Evolutionary conservation across 2,329 filamentous ascomycete species (phyloP).

Genomic region (Aschersonia sp.): DNA sequence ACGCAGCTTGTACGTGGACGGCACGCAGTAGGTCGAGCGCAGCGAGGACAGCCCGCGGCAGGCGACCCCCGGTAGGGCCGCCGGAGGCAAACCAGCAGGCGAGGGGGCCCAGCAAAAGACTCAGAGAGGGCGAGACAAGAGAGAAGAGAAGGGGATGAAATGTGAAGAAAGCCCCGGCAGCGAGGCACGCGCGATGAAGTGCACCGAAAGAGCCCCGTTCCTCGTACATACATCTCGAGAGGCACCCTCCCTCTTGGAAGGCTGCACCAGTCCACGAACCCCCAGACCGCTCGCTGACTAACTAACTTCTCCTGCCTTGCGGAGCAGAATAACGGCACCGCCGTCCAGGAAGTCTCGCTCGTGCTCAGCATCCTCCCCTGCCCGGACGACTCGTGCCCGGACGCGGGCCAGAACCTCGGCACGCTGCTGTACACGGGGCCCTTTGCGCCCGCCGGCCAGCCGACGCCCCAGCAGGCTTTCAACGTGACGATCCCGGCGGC

Average conservation of each 20-base stretch:
- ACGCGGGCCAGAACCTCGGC: background rate
- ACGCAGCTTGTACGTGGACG: too few relatives aligned
- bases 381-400: background rate
- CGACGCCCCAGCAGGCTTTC: background rate
- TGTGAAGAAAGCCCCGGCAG: too few relatives aligned
- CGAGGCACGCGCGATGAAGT: too few relatives aligned
- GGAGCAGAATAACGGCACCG: background rate
- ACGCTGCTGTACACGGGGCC: background rate
- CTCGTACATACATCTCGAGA: background rate
- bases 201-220: background rate
- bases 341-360: background rate
- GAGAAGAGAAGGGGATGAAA: too few relatives aligned
- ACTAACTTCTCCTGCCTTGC: background rate
- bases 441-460: background rate
- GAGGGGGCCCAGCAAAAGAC: too few relatives aligned
- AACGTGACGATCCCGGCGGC: background rate
- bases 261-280: too few relatives aligned
- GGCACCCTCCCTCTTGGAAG: background rate
- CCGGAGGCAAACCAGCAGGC: too few relatives aligned
- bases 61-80: too few relatives aligned
- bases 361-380: slow-evolving; percentile 3
- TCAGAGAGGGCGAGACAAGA: too few relatives aligned
- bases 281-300: background rate
- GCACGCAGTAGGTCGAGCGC: too few relatives aligned
- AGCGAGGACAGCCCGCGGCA: too few relatives aligned